Conservation (phyloP, 345 rosid species). For the Arabidopsis suecica region DNA sequence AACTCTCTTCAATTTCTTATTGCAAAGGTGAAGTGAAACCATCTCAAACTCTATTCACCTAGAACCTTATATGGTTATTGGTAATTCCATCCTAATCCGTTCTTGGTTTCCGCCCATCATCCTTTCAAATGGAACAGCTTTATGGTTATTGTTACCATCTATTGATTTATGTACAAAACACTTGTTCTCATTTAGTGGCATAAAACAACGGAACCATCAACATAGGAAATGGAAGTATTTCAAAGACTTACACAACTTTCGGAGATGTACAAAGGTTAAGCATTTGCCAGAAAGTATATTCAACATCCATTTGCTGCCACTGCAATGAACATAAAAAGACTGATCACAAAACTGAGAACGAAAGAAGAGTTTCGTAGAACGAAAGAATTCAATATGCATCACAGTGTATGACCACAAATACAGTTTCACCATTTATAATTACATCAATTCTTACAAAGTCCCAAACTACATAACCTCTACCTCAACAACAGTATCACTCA, state of each 20-base stretch:
- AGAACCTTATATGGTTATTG: background rate
- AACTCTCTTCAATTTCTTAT: constrained; percentile 3
- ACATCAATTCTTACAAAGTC: constrained; percentile 14
- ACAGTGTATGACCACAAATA: constrained; percentile 9
- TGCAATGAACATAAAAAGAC: constrained; percentile 47
- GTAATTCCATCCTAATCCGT: constrained; percentile 9
- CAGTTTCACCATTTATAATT: background rate
- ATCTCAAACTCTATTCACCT: constrained; percentile 29
- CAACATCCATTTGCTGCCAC: constrained; percentile 99
- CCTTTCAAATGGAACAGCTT: constrained; percentile 4
- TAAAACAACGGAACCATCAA: constrained; percentile 3
- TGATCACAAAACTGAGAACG: constrained; percentile 21
- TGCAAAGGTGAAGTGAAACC: constrained; percentile 9
- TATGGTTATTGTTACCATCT: too few species aligned
- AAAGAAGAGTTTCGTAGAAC: background rate
- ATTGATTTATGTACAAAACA: too few species aligned
- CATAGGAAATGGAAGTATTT: background rate
- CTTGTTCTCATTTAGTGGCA: background rate
- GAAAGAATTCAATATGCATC: background rate
- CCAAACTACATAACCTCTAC: constrained; percentile 24
- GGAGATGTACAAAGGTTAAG: constrained; percentile 97
- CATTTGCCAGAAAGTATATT: constrained; percentile 99
- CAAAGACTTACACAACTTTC: constrained; percentile 86
- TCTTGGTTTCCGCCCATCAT: too few species aligned
- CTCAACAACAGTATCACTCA: constrained; percentile 18